phyloP scores from a whole-genome alignment of 495 filamentous ascomycete species.

The Lepidopterella palustris region DNA sequence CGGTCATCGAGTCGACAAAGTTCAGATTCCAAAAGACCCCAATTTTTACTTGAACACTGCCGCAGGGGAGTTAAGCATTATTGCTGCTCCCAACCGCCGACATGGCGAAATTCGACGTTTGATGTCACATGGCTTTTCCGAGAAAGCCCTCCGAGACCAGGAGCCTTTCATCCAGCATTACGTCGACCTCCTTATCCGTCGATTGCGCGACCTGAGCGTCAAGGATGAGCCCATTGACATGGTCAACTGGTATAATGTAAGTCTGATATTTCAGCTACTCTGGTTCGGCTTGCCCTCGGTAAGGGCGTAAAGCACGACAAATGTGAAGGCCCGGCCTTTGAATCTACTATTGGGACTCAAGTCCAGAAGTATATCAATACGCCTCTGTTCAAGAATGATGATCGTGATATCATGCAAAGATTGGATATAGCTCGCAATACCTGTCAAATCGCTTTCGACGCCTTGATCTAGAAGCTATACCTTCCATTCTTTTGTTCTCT shows the following conservation, averaged over 20 bases:
- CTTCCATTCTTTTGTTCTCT: no score
- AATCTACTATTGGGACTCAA: no score
- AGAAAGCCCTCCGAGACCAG: slow-evolving; percentile 10
- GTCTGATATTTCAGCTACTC: neutral
- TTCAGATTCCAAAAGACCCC: neutral
- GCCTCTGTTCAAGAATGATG: no score
- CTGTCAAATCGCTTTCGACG: no score
- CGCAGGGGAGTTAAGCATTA: neutral
- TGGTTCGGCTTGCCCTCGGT: no score
- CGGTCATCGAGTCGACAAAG: neutral
- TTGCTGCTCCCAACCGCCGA: neutral
- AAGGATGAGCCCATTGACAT: neutral
- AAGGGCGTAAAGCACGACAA: no score
- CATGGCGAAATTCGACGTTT: neutral
- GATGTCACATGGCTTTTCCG: slow-evolving; percentile 10
- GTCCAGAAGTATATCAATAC: no score
- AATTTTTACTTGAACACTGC: neutral
- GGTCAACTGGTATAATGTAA: neutral
- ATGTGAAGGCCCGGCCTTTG: no score
- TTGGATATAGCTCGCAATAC: no score
- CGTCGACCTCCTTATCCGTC: neutral
- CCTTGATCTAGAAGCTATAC: no score
- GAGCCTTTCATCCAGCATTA: slow-evolving; percentile 4
- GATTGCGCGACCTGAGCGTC: neutral
- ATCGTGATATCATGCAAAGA: no score